Base-by-base conservation (phyloP, 805 yeast genomes). In the Barnettozyma wickerhamii region DNA sequence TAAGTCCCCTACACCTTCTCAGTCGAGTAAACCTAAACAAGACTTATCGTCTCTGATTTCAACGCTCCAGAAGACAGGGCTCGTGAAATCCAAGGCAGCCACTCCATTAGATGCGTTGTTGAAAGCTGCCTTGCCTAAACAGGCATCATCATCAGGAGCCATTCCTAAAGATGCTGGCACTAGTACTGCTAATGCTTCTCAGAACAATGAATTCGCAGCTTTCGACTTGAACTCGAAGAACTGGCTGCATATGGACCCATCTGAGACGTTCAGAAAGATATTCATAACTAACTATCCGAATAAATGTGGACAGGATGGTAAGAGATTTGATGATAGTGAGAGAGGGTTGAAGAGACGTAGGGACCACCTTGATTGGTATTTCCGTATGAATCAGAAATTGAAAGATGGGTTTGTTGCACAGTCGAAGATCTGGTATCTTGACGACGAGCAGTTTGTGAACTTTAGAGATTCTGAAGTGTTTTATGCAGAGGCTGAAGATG, bases 301-400 rank as follows among this genome's bases (percentile, higher is more conserved):
- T 47, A 91, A 88, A 61, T 93, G 99, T 66, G 76, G 85, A 13
- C 79, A 81, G 15, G 93, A 99, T 65, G 95, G 97, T 19, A 86
- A 86, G 59, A 66, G 99, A 48, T 93, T 88, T 58, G 70, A 77
- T 4, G 73, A 74, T 39, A 75, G 80, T 27, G 65, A 62, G 3
- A 74, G 70, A 35, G 95, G 88, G 13, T 64, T 62, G 29, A 62
- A 62, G 6, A 63, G 64, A 35, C 74, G 75, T 43, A 75, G 81
- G 38, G 70, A 76, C 14, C 99, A 93, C 63, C 66, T 88, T 49
- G 99, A 91, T 62, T 91, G 97, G 97, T 98, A 91, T 67, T 89
- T 88, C 68, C 75, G 98, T 52, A 84, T 87, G 33, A 91, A 88
- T 61, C 87, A 86, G 58, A 81, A 84, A 53, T 68, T 85, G 35